These are phyloP conservation scores for Cladosporium velox DNA, from an alignment of 2,329 filamentous ascomycete species.

Conservation along the genomic window DNA sequence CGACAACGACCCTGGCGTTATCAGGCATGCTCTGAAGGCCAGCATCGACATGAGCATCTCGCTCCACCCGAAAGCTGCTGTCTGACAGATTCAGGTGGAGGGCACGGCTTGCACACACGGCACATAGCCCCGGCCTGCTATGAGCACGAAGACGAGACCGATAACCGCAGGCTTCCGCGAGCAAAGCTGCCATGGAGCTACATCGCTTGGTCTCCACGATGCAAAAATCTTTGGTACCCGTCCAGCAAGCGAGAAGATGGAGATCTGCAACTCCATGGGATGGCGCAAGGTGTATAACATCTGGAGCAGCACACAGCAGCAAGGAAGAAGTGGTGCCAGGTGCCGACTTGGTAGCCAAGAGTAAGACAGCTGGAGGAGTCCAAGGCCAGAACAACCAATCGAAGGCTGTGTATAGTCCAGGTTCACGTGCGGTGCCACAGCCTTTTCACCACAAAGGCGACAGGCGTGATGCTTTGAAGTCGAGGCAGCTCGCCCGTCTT, in stretches of 20 bases:
- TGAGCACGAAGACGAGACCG: not conserved
- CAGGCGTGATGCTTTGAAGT: not conserved
- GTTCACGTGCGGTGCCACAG: not conserved
- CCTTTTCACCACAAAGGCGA: not conserved
- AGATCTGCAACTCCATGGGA: not conserved
- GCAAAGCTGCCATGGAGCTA: not conserved
- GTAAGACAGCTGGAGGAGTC: not conserved
- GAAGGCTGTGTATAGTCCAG: not conserved
- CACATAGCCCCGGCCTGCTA: not conserved
- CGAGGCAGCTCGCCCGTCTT: not conserved
- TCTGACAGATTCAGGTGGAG: not conserved
- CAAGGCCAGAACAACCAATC: not conserved
- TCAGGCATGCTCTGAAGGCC: not conserved
- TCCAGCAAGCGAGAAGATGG: not conserved
- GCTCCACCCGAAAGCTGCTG: not conserved
- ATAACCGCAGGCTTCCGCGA: not conserved
- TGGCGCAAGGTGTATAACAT: not conserved
- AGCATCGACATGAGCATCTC: not conserved
- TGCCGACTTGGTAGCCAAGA: not conserved
- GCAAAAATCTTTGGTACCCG: not conserved
- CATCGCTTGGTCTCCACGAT: not conserved
- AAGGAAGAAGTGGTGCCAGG: not conserved
- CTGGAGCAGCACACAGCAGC: not conserved
- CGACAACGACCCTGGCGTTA: not conserved
- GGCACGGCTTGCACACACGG: not conserved